phyloP scores from a whole-genome alignment of 495 filamentous ascomycete species.

The Penicillium longicatenatum region DNA sequence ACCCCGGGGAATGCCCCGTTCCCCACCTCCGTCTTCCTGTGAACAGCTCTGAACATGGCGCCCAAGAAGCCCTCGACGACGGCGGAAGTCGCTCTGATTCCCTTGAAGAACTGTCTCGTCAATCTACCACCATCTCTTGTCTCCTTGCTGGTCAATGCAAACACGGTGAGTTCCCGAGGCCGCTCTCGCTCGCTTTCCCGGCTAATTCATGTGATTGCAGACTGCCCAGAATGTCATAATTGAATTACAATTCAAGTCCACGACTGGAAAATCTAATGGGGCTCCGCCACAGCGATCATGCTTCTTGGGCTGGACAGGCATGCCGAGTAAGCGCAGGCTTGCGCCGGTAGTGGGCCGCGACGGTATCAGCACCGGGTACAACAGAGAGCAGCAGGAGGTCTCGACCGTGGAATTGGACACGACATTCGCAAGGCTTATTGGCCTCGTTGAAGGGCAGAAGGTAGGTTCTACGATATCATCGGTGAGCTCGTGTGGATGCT shows the following conservation, averaged over 20 bases:
- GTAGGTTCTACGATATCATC: constrained; percentile 46
- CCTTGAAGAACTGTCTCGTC: constrained; percentile 90
- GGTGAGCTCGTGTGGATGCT: constrained; percentile 21
- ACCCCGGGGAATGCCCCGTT: constrained; percentile 12
- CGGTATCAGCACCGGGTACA: constrained; percentile 62
- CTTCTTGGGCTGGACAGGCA: constrained; percentile 93
- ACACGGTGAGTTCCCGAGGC: constrained; percentile 65
- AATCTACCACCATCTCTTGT: constrained; percentile 89
- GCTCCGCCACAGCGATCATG: constrained; percentile 63
- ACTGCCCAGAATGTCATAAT: constrained; percentile 94
- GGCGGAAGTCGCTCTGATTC: constrained; percentile 77
- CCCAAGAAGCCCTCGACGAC: constrained; percentile 68
- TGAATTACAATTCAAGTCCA: constrained; percentile 70
- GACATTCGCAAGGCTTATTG: constrained; percentile 81
- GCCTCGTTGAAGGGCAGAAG: constrained; percentile 81
- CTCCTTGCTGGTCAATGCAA: constrained; percentile 78
- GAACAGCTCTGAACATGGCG: constrained; percentile 50
- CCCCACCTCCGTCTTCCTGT: constrained; percentile 13
- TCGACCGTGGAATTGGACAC: constrained; percentile 84
- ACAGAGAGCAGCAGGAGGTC: constrained; percentile 73
- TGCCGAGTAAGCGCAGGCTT: constrained; percentile 84
- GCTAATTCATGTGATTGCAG: constrained; percentile 43
- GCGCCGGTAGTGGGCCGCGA: constrained; percentile 71
- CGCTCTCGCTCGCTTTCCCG: neutral
- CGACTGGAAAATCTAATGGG: constrained; percentile 41